These are phyloP conservation scores for Plasmodium billcollinsi DNA, from an alignment of 169 alveolate species.

Conservation along the genomic window DNA sequence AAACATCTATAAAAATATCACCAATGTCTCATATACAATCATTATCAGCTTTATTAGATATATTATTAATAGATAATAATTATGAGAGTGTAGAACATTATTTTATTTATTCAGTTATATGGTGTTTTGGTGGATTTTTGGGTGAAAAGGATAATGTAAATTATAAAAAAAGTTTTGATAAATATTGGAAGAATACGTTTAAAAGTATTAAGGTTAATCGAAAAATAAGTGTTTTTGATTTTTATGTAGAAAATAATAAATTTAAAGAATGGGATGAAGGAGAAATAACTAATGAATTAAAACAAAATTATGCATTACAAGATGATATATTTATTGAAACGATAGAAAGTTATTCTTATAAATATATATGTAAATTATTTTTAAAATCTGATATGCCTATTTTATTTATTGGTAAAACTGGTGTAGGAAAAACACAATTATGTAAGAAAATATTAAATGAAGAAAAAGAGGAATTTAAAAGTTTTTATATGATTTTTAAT, in stretches of 20 bases:
- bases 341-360: slow-evolving; percentile 53
- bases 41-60: slow-evolving; percentile 45
- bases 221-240: slow-evolving; percentile 96
- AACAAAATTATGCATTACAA: slow-evolving; percentile 8
- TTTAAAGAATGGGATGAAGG: slow-evolving; percentile 89
- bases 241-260: slow-evolving; percentile 92
- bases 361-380: slow-evolving; percentile 52
- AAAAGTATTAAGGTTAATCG: slow-evolving; percentile 96
- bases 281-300: slow-evolving; percentile 32
- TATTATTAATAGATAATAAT: slow-evolving; percentile 88
- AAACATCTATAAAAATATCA: slow-evolving; percentile 80
- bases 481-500: slow-evolving; percentile 85
- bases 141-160: slow-evolving; percentile 96
- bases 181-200: slow-evolving; percentile 96
- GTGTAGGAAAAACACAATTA: slow-evolving; percentile 92
- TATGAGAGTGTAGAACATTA: slow-evolving; percentile 93
- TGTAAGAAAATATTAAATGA: slow-evolving; percentile 94
- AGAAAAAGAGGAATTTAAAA: slow-evolving; percentile 92
- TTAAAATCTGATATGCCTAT: slow-evolving; percentile 60
- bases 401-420: slow-evolving; percentile 63
- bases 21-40: slow-evolving; percentile 77
- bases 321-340: slow-evolving; percentile 67
- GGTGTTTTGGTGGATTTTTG: slow-evolving; percentile 96
- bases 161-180: slow-evolving; percentile 93
- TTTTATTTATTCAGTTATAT: slow-evolving; percentile 94